Percentiles rank a stretch among this genome's conserved stretches.
phyloP scores from a whole-genome alignment of 2,329 filamentous ascomycete species.

The Pestalotiopsis sp. region DNA sequence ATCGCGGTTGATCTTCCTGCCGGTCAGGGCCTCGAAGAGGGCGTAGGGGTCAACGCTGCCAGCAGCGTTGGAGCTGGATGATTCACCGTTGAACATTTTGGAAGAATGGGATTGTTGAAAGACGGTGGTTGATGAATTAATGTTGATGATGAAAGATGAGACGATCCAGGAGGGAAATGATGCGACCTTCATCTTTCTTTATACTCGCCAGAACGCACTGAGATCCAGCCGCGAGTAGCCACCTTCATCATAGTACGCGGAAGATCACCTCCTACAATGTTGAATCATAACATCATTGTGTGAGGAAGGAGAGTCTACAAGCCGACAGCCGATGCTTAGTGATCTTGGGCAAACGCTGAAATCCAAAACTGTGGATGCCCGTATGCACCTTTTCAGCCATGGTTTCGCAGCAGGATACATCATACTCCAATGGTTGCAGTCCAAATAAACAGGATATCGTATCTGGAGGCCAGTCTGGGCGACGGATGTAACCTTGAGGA shows the following conservation, averaged over 20 bases:
- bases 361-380: background rate
- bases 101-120: background rate
- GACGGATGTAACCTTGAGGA: background rate
- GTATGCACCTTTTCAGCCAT: background rate
- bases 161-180: background rate
- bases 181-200: background rate
- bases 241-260: background rate
- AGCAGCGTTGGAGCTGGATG: constrained; percentile 3
- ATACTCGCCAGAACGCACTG: background rate
- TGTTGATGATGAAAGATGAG: background rate
- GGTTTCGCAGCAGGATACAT: background rate
- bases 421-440: background rate
- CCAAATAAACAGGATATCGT: background rate
- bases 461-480: background rate
- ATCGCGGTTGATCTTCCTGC: constrained; percentile 32
- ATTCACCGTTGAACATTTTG: constrained; percentile 7
- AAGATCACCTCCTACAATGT: background rate
- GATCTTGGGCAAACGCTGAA: background rate
- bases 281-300: background rate
- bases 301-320: background rate
- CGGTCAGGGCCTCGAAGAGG: constrained; percentile 41
- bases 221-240: background rate
- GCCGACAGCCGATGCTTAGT: background rate
- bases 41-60: constrained; percentile 36
- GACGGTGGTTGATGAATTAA: background rate